Base-by-base conservation (phyloP, 768 basidiomycete genomes). In the Suillus fuscotomentosus region DNA sequence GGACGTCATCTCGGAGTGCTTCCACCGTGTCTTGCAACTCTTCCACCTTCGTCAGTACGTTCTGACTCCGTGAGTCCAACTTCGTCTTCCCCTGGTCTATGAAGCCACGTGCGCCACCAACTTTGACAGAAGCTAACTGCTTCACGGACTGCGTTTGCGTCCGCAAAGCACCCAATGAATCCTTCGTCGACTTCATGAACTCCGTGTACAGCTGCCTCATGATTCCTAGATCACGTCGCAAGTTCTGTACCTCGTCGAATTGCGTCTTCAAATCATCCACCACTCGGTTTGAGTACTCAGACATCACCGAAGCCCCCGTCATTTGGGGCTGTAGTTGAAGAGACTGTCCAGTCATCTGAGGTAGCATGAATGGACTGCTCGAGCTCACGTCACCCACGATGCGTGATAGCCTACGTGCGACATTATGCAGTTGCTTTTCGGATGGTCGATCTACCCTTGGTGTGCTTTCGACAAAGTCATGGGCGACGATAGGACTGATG, bases 161-260 rank as follows among this genome's bases (percentile, higher is more conserved):
- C 6, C 94, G 90, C 31, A 98, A 81, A 34, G 87, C 82, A 15
- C 83, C 83, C 48, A 98, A 84, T 5, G 92, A 89, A 14, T 90
- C 90, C 77, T 97, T 96, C 20, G 97, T 97, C 74, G 90, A 86
- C 70, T 88, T 88, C 84, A 95, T 90, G 73, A 98, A 99, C 69
- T 97, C 94, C 38, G 89, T 89, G 76, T 99, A 98, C 34, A 97
- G 80, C 78, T 99, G 97, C 4, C 95, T 87, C 88, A 97, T 94
- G 70, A 93, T 85, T 0, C 92, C 95, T 8, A 99, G 82, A 72
- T 99, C 97, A 1, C 96, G 88, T 14, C 97, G 90, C 22, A 99
- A 82, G 71, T 93, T 92, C 74, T 96, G 95, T 15, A 99, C 90
- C 71, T 97, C 95, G 75, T 97, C 94, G 72, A 95, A 95, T 72